phyloP scores from a whole-genome alignment of 495 filamentous ascomycete species.

The Penicillium angulare region DNA sequence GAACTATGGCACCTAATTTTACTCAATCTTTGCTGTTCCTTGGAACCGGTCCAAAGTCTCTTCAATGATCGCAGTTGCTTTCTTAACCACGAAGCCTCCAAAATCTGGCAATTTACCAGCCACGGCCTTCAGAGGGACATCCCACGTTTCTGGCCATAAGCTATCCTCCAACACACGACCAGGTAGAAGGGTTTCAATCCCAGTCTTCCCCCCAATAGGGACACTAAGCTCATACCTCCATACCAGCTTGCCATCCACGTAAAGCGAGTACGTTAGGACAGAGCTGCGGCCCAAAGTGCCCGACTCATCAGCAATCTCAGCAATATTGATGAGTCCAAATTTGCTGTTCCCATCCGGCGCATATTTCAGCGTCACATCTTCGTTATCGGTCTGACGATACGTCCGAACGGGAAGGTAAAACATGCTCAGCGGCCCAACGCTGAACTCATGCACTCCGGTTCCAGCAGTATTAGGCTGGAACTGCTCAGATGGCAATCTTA shows the following conservation, averaged over 20 bases:
- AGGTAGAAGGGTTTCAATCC: constrained; percentile 13
- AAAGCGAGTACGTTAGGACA: constrained; percentile 76
- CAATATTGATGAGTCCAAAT: constrained; percentile 85
- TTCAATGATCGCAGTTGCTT: constrained; percentile 6
- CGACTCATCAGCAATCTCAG: constrained; percentile 54
- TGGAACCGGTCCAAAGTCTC: constrained; percentile 8
- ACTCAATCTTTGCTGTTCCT: constrained; percentile 16
- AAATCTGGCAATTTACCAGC: constrained; percentile 20
- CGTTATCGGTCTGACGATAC: constrained; percentile 72
- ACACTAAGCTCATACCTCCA: constrained; percentile 63
- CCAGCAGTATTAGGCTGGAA: constrained; percentile 31
- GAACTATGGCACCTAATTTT: not conserved
- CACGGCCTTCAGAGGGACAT: constrained; percentile 13
- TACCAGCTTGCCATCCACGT: constrained; percentile 71
- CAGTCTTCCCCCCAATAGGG: constrained; percentile 20
- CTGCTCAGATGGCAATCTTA: constrained; percentile 17
- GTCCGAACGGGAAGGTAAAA: constrained; percentile 88
- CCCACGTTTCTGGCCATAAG: constrained; percentile 12
- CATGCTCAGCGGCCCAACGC: constrained; percentile 83
- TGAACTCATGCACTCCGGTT: constrained; percentile 79
- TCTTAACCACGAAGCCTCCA: constrained; percentile 1
- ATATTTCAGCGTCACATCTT: constrained; percentile 83
- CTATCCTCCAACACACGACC: constrained; percentile 33
- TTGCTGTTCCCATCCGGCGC: constrained; percentile 86
- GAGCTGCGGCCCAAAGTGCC: constrained; percentile 44